Conservation (phyloP, 805 yeast species). For the Dipodascus albidus region DNA sequence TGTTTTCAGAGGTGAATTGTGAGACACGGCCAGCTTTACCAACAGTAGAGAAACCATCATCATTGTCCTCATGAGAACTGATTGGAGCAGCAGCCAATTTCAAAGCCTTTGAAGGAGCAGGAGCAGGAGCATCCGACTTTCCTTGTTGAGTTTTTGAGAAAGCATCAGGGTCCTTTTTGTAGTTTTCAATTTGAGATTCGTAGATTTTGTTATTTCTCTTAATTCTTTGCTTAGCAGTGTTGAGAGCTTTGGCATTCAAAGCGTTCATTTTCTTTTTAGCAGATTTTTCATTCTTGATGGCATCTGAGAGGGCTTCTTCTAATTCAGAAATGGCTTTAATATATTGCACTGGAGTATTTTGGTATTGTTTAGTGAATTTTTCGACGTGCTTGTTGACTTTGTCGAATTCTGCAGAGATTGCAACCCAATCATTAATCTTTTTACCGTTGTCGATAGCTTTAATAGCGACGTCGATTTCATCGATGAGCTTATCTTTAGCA, state of each 20-base stretch:
- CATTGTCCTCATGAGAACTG: conserved; percentile 27
- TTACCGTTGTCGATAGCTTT: conserved; percentile 59
- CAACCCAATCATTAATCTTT: conserved; percentile 68
- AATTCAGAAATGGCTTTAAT: conserved; percentile 58
- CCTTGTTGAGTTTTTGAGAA: conserved; percentile 37
- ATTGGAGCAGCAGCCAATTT: conserved; percentile 22
- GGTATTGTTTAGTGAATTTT: conserved; percentile 66
- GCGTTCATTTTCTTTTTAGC: conserved; percentile 68
- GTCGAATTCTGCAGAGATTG: conserved; percentile 65
- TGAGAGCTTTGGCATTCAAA: conserved; percentile 72
- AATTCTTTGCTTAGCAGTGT: conserved; percentile 78
- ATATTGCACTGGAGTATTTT: conserved; percentile 59
- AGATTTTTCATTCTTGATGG: conserved; percentile 39
- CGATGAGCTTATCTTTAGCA: conserved; percentile 85
- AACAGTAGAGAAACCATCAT: conserved; percentile 28
- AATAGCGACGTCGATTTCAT: conserved; percentile 63
- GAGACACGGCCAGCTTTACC: conserved; percentile 29
- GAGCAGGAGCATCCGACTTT: conserved; percentile 14
- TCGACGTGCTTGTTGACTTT: conserved; percentile 53
- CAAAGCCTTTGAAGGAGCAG: conserved; percentile 20
- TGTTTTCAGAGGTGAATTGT: conserved; percentile 31
- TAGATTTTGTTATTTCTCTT: conserved; percentile 68
- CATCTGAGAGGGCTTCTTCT: conserved; percentile 53
- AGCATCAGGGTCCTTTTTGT: conserved; percentile 58
- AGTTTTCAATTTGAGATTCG: conserved; percentile 46